phyloP scores from a whole-genome alignment of 257 asterid genomes.

The Mitragyna speciosa region DNA sequence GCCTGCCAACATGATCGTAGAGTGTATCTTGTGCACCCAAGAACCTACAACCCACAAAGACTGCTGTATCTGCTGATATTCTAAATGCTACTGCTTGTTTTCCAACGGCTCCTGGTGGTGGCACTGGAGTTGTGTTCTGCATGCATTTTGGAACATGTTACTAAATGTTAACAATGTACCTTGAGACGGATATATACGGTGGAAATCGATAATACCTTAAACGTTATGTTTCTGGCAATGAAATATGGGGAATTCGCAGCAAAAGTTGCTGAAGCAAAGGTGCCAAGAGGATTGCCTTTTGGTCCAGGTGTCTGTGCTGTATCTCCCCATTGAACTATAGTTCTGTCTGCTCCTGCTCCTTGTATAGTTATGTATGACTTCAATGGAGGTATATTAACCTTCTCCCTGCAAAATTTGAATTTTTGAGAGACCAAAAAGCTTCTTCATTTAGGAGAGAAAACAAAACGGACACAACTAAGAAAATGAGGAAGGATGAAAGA shows the following conservation, averaged over 20 bases:
- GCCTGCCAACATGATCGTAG: slow-evolving; percentile 82
- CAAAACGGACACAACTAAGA: neutral
- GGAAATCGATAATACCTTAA: slow-evolving; percentile 45
- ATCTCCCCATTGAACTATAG: slow-evolving; percentile 84
- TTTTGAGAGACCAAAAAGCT: neutral
- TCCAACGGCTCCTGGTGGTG: slow-evolving; percentile 77
- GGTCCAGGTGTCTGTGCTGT: slow-evolving; percentile 82
- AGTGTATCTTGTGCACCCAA: slow-evolving; percentile 93
- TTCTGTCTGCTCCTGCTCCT: slow-evolving; percentile 83
- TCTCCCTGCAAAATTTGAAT: slow-evolving; percentile 52
- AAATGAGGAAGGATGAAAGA: neutral
- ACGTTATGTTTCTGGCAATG: slow-evolving; percentile 77
- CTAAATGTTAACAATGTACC: neutral
- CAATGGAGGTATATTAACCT: slow-evolving; percentile 56
- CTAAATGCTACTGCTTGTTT: slow-evolving; percentile 91
- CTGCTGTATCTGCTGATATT: slow-evolving; percentile 86
- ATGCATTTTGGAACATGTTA: slow-evolving; percentile 1
- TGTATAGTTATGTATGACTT: slow-evolving; percentile 71
- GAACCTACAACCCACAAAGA: slow-evolving; percentile 70
- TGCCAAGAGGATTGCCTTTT: slow-evolving; percentile 67
- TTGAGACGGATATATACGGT: neutral
- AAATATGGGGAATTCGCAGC: slow-evolving; percentile 84
- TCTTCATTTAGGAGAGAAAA: neutral
- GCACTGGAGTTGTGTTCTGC: slow-evolving; percentile 87
- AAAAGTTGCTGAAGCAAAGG: slow-evolving; percentile 88